Evolutionary conservation across 169 alveolate species (phyloP), one percentile per base, ranked within the genome.

Genomic region (Plasmodium gonderi): DNA sequence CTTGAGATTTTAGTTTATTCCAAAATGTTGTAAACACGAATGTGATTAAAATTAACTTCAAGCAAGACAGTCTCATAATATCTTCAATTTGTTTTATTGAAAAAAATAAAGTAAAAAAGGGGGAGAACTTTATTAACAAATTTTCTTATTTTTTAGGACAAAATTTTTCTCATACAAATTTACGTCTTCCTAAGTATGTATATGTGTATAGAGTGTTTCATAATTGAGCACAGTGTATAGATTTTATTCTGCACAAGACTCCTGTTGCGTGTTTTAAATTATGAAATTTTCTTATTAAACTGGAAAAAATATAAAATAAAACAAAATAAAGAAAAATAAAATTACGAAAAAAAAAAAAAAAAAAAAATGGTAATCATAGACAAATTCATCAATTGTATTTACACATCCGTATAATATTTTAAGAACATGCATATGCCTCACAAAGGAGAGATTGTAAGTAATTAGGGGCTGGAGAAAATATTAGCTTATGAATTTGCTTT

Each of bases 1-100:
- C 91, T 26, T 80, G 79, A 80, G 91, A 60, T 80, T 80, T 80
- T 64, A 80, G 4, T 68, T n/a, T 80, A 26, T 80, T 33, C 77
- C 51, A 80, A 64, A 80, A 80, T 40, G 60, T 60, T 60, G 47
- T 14, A 65, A 80, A 80, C 20, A 80, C 36, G 38, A 60, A 40
- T 1, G 60, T 7, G 11, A 64, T 38, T 8, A 33, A 80, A 36
- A 80, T 20, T 80, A 60, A 49, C 65, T 65, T 54, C 54, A 29
- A 40, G 2, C 33, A 38, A 38, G 77, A 20, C 69, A 64, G 42
- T 80, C 65, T 80, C 91, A 80, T 80, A 45, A 33, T 74, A 38
- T 31, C 42, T 38, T n/a, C 26, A 36, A 74, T 6, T 33, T 23
- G 0, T 9, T 54, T 54, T 54, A 54, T 54, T 54, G 3, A 60